phyloP scores from a whole-genome alignment of 1,284 basidiomycete species.

The Boletus mariae region DNA sequence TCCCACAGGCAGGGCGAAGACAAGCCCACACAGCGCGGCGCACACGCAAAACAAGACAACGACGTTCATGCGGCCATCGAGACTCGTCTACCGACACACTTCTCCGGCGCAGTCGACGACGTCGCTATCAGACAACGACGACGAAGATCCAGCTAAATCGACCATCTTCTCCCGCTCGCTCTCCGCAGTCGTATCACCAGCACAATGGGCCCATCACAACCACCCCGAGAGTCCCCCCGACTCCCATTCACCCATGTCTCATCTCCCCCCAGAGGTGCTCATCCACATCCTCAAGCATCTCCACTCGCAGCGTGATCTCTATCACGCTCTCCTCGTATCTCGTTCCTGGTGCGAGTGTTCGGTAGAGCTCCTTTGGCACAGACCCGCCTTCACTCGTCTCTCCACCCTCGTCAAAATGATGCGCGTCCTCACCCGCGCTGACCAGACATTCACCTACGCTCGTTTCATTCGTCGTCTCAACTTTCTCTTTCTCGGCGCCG shows the following conservation, averaged over 20 bases:
- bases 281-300: constrained; percentile 91
- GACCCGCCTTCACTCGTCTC: constrained; percentile 73
- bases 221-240: constrained; percentile 25
- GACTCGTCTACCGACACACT: constrained; percentile 52
- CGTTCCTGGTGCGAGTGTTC: constrained; percentile 94
- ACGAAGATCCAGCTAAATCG: constrained; percentile 54
- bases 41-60: neutral
- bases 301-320: constrained; percentile 70
- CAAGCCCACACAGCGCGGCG: neutral
- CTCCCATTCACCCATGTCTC: constrained; percentile 47
- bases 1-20: neutral
- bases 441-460: constrained; percentile 85
- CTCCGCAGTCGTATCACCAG: constrained; percentile 49
- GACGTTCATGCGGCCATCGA: constrained; percentile 28
- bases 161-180: constrained; percentile 45
- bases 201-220: constrained; percentile 57
- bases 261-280: constrained; percentile 86
- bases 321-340: constrained; percentile 78
- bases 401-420: constrained; percentile 79
- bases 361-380: constrained; percentile 94
- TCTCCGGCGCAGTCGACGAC: constrained; percentile 54
- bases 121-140: constrained; percentile 63
- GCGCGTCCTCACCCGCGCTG: constrained; percentile 52
- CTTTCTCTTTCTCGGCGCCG: constrained; percentile 70
- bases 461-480: constrained; percentile 90